These are phyloP conservation scores for Euphorbia peplus DNA, from an alignment of 345 rosid species.

Conservation along the genomic window DNA sequence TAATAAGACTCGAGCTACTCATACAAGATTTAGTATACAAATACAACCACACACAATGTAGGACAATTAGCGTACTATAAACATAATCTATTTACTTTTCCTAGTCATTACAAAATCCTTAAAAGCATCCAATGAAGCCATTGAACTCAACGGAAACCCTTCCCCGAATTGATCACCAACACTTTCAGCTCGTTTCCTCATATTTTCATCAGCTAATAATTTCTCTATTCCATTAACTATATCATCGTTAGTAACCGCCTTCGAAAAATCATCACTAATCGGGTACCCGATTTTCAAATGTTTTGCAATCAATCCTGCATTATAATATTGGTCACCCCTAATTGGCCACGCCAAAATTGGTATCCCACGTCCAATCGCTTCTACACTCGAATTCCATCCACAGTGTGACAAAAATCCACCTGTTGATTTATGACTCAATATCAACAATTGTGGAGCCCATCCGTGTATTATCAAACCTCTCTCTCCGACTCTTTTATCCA, in stretches of 20 bases:
- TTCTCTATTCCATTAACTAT: slow-evolving; percentile 24
- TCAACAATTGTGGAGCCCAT: slow-evolving; percentile 52
- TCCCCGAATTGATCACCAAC: slow-evolving; percentile 17
- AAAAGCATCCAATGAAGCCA: slow-evolving; percentile 26
- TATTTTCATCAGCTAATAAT: slow-evolving; percentile 20
- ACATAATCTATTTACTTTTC: background rate
- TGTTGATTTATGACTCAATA: slow-evolving; percentile 42
- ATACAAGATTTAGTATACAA: too few species aligned
- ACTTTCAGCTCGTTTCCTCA: slow-evolving; percentile 15
- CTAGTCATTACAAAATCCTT: slow-evolving; percentile 12
- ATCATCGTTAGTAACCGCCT: slow-evolving; percentile 17
- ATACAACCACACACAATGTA: too few species aligned
- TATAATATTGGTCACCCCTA: slow-evolving; percentile 47
- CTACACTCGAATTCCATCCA: slow-evolving; percentile 57
- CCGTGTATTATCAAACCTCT: slow-evolving; percentile 41
- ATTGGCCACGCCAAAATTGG: slow-evolving; percentile 53
- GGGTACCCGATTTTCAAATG: slow-evolving; percentile 34
- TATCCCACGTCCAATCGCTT: slow-evolving; percentile 44
- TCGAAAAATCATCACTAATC: slow-evolving; percentile 25
- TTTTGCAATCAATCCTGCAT: slow-evolving; percentile 37
- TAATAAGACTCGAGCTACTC: too few species aligned
- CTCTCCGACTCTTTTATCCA: slow-evolving; percentile 24
- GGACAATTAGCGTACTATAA: too few species aligned
- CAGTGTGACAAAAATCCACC: slow-evolving; percentile 52
- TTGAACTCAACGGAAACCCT: slow-evolving; percentile 36